phyloP scores from a whole-genome alignment of 345 rosid genomes.

The Corymbia maculata region DNA sequence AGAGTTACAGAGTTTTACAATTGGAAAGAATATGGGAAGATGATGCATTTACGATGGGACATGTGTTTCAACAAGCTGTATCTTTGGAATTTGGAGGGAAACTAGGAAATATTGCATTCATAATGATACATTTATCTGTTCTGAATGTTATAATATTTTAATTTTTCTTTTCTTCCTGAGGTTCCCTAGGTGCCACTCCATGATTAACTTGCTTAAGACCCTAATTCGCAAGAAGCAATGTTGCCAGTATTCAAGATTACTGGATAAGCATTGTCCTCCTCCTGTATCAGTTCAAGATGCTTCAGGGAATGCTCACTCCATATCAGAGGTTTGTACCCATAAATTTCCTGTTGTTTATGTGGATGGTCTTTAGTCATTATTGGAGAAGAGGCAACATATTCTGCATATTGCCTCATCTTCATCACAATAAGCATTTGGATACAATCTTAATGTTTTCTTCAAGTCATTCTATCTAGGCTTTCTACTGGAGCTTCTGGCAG shows the following conservation, averaged over 20 bases:
- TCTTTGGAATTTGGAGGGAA: not conserved
- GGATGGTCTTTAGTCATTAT: not conserved
- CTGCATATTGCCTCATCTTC: not conserved
- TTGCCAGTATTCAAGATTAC: slow-evolving; percentile 43
- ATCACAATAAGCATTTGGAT: not conserved
- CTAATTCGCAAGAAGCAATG: slow-evolving; percentile 37
- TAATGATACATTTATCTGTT: not conserved
- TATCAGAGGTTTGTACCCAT: slow-evolving; percentile 14
- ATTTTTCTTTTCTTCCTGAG: not conserved
- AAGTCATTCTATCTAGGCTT: not conserved
- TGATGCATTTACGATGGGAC: not conserved
- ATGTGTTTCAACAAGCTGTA: not conserved
- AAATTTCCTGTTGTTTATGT: not conserved
- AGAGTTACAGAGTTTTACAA: not conserved
- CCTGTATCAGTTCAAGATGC: slow-evolving; percentile 4
- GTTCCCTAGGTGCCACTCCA: slow-evolving; percentile 42
- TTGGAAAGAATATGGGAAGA: not conserved
- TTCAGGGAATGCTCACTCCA: not conserved
- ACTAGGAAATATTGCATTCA: not conserved
- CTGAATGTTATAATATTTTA: not conserved
- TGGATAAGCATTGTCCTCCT: slow-evolving; percentile 57
- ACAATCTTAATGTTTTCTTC: not conserved
- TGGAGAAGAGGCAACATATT: not conserved
- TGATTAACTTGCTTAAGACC: slow-evolving; percentile 38
- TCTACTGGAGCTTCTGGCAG: not conserved